Base-by-base conservation (phyloP, 2,329 filamentous ascomycete genomes). In the Neofusicoccum parvum region DNA sequence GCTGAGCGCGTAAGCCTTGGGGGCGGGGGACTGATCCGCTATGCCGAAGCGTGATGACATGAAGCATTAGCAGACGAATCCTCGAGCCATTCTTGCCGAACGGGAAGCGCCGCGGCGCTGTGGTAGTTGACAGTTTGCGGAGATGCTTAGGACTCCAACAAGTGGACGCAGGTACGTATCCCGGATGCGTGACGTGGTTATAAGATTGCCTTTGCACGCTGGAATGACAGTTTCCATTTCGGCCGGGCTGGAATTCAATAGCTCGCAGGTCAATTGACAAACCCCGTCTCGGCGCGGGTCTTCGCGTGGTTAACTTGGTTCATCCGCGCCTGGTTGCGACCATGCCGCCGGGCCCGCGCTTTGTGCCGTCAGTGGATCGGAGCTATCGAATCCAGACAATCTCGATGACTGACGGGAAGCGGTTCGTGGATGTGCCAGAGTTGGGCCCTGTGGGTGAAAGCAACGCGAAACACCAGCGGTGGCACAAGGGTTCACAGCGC, bases 191-290 rank as follows among this genome's bases (percentile, higher is more conserved):
- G 43, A 34, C 48, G 27, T 34, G 27, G 15, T 23, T 51, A 32
- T 51, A 51, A 34, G 12, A 53, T 39, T 37, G 34, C 50, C 34
- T 20, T 20, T 15, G 50, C 15, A 20, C 32, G 32, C 3, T 32
- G 56, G 56, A 60, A 60, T 60, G 56, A 6, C 23, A 45, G 53
- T 3, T 20, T 41, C 12, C 50, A 54, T 20, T 12, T 27, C n/a
- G 51, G 15, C 17, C 10, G 53, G 53, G 12, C 41, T 60, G 56
- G 56, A 60, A 60, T 60, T 48, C 43, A 48, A 60, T 48, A 60
- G 53, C 14, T 17, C 15, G 20, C 2, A 43, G 5, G 20, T 27
- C 37, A 41, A 20, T n/a, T 56, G 53, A 15, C 36, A 41, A 59
- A 46, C 6, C 17, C 23, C 54, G 54, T 41, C 27, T 10, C 10